These are phyloP conservation scores for Cytospora paraplurivora DNA, from an alignment of 2,329 filamentous ascomycete genomes.

Conservation along the genomic window DNA sequence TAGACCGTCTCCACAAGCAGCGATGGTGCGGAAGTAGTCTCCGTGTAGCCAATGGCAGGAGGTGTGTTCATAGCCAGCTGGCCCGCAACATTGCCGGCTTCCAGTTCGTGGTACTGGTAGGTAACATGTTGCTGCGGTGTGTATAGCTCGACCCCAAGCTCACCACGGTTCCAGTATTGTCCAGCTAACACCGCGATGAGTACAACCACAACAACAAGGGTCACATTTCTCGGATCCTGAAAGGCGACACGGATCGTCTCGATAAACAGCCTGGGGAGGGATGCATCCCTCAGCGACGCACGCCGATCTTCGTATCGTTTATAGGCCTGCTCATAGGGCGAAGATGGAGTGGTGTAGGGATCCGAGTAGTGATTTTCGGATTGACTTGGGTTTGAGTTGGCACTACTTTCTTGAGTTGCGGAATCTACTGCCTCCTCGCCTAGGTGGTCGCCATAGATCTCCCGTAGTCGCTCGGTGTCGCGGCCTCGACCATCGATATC, in stretches of 20 bases:
- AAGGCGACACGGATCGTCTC: slow-evolving; percentile 57
- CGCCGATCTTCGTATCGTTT: slow-evolving; percentile 38
- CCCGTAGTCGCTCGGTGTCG: slow-evolving; percentile 55
- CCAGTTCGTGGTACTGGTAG: slow-evolving; percentile 26
- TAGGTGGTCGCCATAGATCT: slow-evolving; percentile 53
- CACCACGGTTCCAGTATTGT: slow-evolving; percentile 33
- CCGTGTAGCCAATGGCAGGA: slow-evolving; percentile 6
- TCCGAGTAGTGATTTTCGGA: slow-evolving; percentile 23
- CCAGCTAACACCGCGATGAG: slow-evolving; percentile 55
- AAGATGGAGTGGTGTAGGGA: slow-evolving; percentile 33
- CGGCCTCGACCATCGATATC: slow-evolving; percentile 38
- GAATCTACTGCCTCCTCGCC: not conserved
- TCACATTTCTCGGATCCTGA: slow-evolving; percentile 60
- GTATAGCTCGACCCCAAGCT: slow-evolving; percentile 32
- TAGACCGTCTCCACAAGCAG: slow-evolving; percentile 25
- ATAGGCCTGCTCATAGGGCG: slow-evolving; percentile 36
- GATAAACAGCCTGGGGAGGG: slow-evolving; percentile 55
- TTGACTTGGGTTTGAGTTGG: not conserved
- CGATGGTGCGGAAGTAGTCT: slow-evolving; percentile 2
- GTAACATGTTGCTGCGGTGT: slow-evolving; percentile 17
- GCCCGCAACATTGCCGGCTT: slow-evolving; percentile 21
- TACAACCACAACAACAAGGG: slow-evolving; percentile 56
- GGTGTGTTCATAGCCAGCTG: slow-evolving; percentile 21
- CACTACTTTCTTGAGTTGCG: not conserved
- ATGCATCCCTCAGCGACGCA: slow-evolving; percentile 44